phyloP scores from a whole-genome alignment of 2,329 filamentous ascomycete species.

The Tolypocladium tundrense region DNA sequence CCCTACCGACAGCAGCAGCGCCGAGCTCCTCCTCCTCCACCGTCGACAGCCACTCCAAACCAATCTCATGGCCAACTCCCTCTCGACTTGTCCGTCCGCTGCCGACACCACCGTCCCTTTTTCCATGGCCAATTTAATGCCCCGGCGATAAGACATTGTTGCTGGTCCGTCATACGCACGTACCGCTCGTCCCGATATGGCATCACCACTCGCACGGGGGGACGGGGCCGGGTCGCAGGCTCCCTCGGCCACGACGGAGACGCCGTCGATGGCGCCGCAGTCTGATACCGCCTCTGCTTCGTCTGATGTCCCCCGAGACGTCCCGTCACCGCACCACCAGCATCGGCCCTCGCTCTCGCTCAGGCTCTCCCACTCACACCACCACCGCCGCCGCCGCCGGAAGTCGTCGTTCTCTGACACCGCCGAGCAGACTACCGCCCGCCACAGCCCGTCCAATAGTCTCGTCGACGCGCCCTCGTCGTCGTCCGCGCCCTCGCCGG shows the following conservation, averaged over 20 bases:
- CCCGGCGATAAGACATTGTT: constrained; percentile 9
- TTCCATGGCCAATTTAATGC: constrained; percentile 9
- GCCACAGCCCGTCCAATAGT: not conserved
- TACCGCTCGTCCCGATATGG: constrained; percentile 11
- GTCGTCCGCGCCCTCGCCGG: not conserved
- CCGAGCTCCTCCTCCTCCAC: not conserved
- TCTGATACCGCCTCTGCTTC: constrained; percentile 29
- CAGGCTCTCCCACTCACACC: constrained; percentile 10
- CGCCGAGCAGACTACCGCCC: not conserved
- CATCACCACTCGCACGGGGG: constrained; percentile 6
- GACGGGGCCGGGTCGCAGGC: not conserved
- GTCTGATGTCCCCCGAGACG: constrained; percentile 17
- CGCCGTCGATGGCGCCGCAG: constrained; percentile 8
- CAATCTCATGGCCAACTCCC: not conserved
- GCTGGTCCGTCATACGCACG: constrained; percentile 4
- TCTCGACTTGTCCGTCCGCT: constrained; percentile 2
- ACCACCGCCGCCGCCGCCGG: constrained; percentile 3
- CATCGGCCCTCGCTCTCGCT: constrained; percentile 12
- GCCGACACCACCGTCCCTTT: constrained; percentile 4
- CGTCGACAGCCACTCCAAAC: not conserved
- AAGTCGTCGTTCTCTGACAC: not conserved
- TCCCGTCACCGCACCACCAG: constrained; percentile 2
- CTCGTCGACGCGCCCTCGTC: not conserved
- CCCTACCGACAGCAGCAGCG: not conserved
- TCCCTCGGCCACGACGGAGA: not conserved